These are phyloP conservation scores for Suillus bovinus DNA, from an alignment of 768 basidiomycete species.

Conservation along the genomic window DNA sequence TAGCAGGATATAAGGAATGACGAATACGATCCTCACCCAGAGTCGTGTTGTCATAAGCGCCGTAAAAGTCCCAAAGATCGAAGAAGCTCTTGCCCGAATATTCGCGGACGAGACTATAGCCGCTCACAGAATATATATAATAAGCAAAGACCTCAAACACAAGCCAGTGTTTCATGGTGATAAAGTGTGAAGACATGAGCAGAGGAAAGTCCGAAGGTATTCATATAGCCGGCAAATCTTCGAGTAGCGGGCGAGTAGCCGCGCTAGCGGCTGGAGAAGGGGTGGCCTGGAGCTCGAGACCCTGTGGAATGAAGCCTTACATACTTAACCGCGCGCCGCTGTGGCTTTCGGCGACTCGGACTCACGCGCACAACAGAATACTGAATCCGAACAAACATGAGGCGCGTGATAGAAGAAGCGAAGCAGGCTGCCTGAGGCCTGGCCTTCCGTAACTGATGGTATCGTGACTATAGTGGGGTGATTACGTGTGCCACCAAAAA, in stretches of 20 bases:
- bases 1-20: background rate
- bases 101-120: conserved; percentile 42
- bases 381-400: background rate
- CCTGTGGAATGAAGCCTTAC: background rate
- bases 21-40: conserved; percentile 35
- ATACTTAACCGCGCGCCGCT: background rate
- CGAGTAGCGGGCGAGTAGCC: background rate
- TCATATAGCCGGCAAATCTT: conserved; percentile 11
- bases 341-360: background rate
- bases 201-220: conserved; percentile 2
- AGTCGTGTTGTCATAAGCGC: conserved; percentile 48
- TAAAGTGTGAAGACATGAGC: background rate
- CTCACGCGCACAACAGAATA: background rate
- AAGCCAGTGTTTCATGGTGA: conserved; percentile 16
- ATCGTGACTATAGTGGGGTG: too few species aligned
- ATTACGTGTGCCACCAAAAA: too few species aligned
- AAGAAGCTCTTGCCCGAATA: conserved; percentile 55
- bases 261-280: background rate
- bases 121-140: conserved; percentile 9
- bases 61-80: conserved; percentile 55
- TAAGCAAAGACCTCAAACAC: conserved; percentile 6
- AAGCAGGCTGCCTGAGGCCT: background rate
- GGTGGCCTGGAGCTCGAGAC: background rate
- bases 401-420: background rate
- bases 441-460: too few species aligned